Evolutionary conservation across 805 yeast genomes (phyloP).

Genomic region (Barnettozyma botsteinii): DNA sequence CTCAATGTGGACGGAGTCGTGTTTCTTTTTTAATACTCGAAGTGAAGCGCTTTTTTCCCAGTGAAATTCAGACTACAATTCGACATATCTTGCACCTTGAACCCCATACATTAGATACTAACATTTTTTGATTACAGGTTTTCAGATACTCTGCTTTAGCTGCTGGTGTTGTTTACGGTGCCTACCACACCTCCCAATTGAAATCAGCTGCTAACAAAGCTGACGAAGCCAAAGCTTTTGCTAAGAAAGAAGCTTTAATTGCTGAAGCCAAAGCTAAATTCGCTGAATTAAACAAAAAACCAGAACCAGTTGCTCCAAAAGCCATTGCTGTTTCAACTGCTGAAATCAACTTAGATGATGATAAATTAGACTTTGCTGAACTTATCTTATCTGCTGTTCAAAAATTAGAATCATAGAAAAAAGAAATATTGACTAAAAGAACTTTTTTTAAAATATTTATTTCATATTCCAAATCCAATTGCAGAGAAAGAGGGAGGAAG

Average conservation of each 20-base stretch:
- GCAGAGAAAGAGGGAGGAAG: background rate
- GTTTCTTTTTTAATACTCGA: too few relatives aligned
- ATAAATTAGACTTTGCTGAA: conserved; percentile 78
- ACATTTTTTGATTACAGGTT: conserved; percentile 39
- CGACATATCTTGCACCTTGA: too few relatives aligned
- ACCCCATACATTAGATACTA: conserved; percentile 6
- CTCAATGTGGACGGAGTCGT: too few relatives aligned
- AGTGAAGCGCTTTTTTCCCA: too few relatives aligned
- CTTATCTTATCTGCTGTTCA: conserved; percentile 63
- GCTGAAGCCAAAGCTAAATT: conserved; percentile 86
- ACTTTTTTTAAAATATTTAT: conserved; percentile 5
- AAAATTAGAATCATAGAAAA: conserved; percentile 33
- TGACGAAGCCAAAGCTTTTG: conserved; percentile 53
- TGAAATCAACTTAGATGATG: conserved; percentile 75
- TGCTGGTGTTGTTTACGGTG: conserved; percentile 85
- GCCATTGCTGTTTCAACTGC: conserved; percentile 32
- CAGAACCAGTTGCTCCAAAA: conserved; percentile 29
- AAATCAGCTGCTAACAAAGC: conserved; percentile 53
- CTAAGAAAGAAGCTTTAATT: conserved; percentile 67
- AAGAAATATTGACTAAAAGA: conserved; percentile 1
- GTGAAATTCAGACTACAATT: too few relatives aligned
- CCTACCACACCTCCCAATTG: conserved; percentile 70
- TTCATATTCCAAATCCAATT: conserved; percentile 3
- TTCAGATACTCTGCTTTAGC: conserved; percentile 90
- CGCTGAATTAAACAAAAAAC: conserved; percentile 54